phyloP scores from a whole-genome alignment of 106 monocot genomes.

The Platanthera guangdongensis region DNA sequence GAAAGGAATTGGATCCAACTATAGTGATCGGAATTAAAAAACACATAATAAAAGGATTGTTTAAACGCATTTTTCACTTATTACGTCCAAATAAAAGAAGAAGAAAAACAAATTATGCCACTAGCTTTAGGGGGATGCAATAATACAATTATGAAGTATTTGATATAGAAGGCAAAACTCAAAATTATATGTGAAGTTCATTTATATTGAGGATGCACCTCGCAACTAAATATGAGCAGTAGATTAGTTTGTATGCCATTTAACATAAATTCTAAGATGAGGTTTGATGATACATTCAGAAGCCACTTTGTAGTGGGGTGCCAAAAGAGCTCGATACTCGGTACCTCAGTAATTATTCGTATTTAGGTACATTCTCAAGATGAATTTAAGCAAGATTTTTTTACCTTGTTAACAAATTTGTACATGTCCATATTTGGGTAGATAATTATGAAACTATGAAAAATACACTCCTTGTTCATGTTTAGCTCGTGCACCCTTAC shows the following conservation, averaged over 20 bases:
- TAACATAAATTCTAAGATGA: not conserved
- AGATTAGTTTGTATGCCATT: not conserved
- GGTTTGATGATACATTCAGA: not conserved
- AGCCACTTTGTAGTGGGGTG: not conserved
- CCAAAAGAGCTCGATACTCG: not conserved
- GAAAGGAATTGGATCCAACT: not conserved
- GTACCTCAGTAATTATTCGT: too few relatives aligned
- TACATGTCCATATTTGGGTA: too few relatives aligned
- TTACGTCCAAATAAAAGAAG: not conserved
- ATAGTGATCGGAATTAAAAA: not conserved
- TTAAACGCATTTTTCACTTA: not conserved
- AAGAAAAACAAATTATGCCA: not conserved
- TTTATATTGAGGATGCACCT: not conserved
- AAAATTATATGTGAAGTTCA: too few relatives aligned
- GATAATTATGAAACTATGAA: too few relatives aligned
- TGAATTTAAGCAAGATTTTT: too few relatives aligned
- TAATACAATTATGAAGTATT: not conserved
- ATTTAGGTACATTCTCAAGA: too few relatives aligned
- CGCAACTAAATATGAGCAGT: not conserved
- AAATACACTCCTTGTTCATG: too few relatives aligned
- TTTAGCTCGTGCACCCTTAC: too few relatives aligned
- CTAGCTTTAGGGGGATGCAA: not conserved
- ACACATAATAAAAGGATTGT: not conserved
- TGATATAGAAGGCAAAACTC: not conserved
- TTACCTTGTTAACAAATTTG: too few relatives aligned